These are phyloP conservation scores for Saccharomyces mikatae DNA, from an alignment of 805 yeast genomes.

Conservation along the genomic window DNA sequence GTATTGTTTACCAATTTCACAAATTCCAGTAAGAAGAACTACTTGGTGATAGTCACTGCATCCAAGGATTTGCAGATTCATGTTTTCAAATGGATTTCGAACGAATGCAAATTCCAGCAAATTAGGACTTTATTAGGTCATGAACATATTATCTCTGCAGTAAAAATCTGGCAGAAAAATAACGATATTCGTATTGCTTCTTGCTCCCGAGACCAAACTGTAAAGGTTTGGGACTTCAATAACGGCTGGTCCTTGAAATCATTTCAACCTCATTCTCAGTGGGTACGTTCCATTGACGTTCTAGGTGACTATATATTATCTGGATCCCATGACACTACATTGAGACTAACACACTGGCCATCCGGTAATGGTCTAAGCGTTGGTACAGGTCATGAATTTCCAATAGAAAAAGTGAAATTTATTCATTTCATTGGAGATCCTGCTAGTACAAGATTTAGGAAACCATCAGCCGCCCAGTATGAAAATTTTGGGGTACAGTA, in stretches of 20 bases:
- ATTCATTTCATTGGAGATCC: conserved; percentile 44
- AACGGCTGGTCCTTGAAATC: conserved; percentile 62
- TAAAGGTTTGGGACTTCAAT: conserved; percentile 58
- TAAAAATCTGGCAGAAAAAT: conserved; percentile 39
- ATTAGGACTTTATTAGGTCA: conserved; percentile 70
- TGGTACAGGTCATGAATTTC: conserved; percentile 75
- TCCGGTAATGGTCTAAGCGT: conserved; percentile 61
- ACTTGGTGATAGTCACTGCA: conserved; percentile 36
- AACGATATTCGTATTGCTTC: conserved; percentile 45
- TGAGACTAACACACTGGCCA: conserved; percentile 56
- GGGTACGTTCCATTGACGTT: conserved; percentile 67
- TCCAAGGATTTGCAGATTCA: conserved; percentile 51
- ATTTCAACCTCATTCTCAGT: conserved; percentile 75
- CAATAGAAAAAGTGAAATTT: conserved; percentile 63
- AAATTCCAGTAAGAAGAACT: conserved; percentile 7
- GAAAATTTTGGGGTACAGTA: conserved; percentile 53
- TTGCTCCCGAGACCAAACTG: conserved; percentile 54
- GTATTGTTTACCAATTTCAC: conserved; percentile 5
- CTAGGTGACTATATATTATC: conserved; percentile 55
- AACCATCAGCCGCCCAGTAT: conserved; percentile 32
- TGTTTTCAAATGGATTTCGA: conserved; percentile 32
- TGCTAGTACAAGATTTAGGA: conserved; percentile 36
- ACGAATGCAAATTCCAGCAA: conserved; percentile 41
- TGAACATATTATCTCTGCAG: conserved; percentile 71
- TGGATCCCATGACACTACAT: conserved; percentile 72